Percentiles rank a stretch among this genome's conserved stretches.
These are phyloP conservation scores for Alternaria ethzedia DNA, from an alignment of 2,329 filamentous ascomycete species.

Conservation along the genomic window DNA sequence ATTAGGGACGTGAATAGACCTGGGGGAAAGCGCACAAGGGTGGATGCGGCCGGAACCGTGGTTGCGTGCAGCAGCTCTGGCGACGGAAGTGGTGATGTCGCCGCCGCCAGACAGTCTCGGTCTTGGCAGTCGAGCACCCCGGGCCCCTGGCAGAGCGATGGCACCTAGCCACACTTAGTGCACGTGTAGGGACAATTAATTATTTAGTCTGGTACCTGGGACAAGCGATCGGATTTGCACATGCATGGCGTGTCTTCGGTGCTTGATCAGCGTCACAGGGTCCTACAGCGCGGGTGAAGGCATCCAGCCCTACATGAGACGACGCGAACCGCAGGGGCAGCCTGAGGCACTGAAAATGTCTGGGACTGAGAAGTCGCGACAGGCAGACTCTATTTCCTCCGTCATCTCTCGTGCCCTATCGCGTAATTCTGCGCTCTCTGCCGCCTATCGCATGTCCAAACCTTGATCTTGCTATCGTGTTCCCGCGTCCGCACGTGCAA, in stretches of 20 bases:
- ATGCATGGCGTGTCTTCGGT: neutral
- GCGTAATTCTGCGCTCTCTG: neutral
- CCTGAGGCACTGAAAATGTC: conserved; percentile 2
- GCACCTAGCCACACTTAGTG: neutral
- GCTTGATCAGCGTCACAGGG: neutral
- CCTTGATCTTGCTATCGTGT: conserved; percentile 16
- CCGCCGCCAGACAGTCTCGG: neutral
- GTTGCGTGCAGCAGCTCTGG: neutral
- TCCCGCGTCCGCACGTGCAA: conserved; percentile 35
- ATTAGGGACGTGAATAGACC: neutral
- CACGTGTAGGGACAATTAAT: neutral
- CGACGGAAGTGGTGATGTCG: conserved; percentile 13
- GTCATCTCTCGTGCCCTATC: neutral
- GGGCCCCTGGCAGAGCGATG: conserved; percentile 11
- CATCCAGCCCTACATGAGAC: neutral
- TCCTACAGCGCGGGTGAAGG: neutral
- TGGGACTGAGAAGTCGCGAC: neutral
- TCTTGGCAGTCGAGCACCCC: conserved; percentile 8
- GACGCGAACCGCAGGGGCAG: conserved; percentile 1
- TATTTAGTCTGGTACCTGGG: neutral
- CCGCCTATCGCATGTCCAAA: conserved; percentile 5
- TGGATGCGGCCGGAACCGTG: neutral
- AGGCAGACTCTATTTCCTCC: neutral
- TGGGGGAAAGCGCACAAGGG: neutral
- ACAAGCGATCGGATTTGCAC: neutral